Evolutionary conservation across 2,329 filamentous ascomycete genomes (phyloP).

Genomic region (Penicillium psychrosexuale): DNA sequence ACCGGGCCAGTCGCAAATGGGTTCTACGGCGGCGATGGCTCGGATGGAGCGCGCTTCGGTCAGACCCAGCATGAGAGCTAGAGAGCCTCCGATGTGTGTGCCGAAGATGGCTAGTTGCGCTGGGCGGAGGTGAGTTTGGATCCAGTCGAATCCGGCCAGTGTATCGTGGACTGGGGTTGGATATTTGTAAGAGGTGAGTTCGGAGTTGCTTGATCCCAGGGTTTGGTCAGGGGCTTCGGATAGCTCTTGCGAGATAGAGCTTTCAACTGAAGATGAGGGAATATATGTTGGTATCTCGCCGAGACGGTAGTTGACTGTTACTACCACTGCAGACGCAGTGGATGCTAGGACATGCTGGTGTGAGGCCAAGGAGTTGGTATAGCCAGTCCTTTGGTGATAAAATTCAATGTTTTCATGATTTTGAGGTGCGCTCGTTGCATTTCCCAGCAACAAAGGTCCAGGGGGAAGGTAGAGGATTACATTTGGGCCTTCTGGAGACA

Average conservation of each 20-base stretch:
- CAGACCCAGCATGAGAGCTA: constrained; percentile 44
- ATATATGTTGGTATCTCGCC: constrained; percentile 13
- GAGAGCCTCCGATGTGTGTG: constrained; percentile 39
- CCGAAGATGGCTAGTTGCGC: constrained; percentile 32
- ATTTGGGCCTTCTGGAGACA: constrained; percentile 17
- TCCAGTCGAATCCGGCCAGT: constrained; percentile 40
- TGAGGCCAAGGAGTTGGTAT: not conserved
- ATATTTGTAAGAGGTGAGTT: constrained; percentile 26
- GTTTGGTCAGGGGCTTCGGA: not conserved
- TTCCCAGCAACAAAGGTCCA: constrained; percentile 30
- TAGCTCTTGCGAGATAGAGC: not conserved
- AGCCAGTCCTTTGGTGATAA: not conserved
- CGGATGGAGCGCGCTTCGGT: constrained; percentile 37
- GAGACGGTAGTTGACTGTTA: constrained; percentile 44
- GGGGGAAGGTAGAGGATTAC: constrained; percentile 40
- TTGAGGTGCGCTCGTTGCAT: not conserved
- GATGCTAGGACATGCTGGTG: constrained; percentile 31
- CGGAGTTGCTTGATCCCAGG: not conserved
- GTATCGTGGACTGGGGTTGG: constrained; percentile 42
- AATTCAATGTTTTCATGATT: not conserved
- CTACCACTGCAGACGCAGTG: constrained; percentile 33
- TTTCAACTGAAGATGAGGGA: not conserved
- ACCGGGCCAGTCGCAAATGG: constrained; percentile 40
- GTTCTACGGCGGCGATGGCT: constrained; percentile 35
- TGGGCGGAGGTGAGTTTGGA: constrained; percentile 32